Evolutionary conservation across 495 filamentous ascomycete species (phyloP).

Genomic region (Aspergillus coremiiformis): DNA sequence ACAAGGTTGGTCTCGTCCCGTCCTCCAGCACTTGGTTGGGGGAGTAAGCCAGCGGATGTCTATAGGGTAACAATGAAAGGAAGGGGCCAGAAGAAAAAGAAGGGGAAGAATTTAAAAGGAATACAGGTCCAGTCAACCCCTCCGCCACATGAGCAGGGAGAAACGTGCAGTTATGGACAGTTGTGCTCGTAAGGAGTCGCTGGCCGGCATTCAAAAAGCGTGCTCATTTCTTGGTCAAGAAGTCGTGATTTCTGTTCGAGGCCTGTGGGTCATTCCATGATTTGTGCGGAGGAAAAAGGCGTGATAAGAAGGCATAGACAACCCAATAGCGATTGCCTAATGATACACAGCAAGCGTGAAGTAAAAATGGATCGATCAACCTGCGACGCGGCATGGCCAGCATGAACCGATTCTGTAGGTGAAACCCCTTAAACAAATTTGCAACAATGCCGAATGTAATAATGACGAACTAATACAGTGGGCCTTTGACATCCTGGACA

Average conservation of each 20-base stretch:
- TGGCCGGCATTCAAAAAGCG: constrained; percentile 12
- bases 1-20: constrained; percentile 11
- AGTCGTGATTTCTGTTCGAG: constrained; percentile 19
- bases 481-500: constrained; percentile 68
- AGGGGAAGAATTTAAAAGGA: not conserved
- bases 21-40: constrained; percentile 25
- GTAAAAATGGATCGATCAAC: constrained; percentile 13
- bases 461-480: constrained; percentile 37
- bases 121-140: not conserved
- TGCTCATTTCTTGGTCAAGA: constrained; percentile 28
- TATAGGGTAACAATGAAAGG: constrained; percentile 11
- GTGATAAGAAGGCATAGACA: constrained; percentile 1
- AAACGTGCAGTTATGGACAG: not conserved
- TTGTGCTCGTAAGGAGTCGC: not conserved
- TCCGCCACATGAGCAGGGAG: not conserved
- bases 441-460: constrained; percentile 3
- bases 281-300: not conserved
- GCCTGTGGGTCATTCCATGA: not conserved
- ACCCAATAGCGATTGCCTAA: constrained; percentile 4
- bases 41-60: constrained; percentile 11
- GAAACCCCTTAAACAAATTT: constrained; percentile 8
- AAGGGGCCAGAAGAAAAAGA: constrained; percentile 5
- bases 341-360: constrained; percentile 13
- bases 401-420: constrained; percentile 29
- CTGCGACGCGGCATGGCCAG: constrained; percentile 34